Evolutionary conservation across 257 asterid genomes (phyloP).

Genomic region (Solanum appendiculatum): DNA sequence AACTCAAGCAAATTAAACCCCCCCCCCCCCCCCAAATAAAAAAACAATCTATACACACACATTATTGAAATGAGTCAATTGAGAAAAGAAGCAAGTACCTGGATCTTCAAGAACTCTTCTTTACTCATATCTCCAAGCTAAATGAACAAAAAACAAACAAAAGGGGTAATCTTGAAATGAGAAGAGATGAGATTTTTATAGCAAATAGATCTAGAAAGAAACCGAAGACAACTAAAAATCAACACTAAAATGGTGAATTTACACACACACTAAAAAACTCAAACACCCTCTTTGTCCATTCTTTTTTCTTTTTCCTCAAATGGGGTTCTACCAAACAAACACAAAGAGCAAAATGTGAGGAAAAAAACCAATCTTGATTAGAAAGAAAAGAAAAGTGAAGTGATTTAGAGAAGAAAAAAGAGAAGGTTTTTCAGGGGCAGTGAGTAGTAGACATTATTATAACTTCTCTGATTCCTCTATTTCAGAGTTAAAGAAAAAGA

Average conservation of each 20-base stretch:
- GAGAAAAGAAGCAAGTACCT: constrained; percentile 40
- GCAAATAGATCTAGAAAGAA: constrained; percentile 45
- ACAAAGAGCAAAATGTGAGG: background rate
- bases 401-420: background rate
- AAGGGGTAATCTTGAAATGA: background rate
- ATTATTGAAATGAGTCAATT: background rate
- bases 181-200: background rate
- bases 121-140: constrained; percentile 57
- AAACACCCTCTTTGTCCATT: background rate
- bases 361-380: background rate
- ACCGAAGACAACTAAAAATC: background rate
- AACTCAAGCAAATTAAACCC: no score
- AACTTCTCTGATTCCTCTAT: constrained; percentile 41
- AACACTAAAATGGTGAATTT: constrained; percentile 7
- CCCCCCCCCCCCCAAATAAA: no score
- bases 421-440: constrained; percentile 17
- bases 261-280: background rate
- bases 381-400: background rate
- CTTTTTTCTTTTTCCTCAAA: background rate
- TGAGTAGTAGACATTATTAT: constrained; percentile 55
- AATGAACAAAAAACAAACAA: constrained; percentile 6
- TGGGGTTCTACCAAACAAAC: background rate
- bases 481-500: constrained; percentile 54
- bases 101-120: constrained; percentile 94
- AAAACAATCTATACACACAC: background rate